Evolutionary conservation across 2,329 filamentous ascomycete species (phyloP).

Genomic region (Pyrenophora graminea): DNA sequence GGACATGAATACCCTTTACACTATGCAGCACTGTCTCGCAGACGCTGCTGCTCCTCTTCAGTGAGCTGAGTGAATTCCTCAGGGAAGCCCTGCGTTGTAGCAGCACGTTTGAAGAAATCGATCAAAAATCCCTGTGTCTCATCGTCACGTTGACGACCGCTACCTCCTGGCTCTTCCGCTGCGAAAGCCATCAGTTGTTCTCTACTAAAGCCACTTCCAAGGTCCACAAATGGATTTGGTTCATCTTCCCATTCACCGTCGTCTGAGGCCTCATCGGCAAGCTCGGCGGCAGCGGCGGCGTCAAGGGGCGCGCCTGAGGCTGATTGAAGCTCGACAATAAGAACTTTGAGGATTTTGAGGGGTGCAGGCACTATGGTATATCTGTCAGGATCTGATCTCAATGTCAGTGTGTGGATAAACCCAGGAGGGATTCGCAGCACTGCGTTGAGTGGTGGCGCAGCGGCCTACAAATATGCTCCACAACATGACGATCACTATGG

Average conservation of each 20-base stretch:
- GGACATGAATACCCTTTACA: background rate
- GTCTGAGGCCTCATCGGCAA: slow-evolving; percentile 70
- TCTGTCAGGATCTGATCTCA: slow-evolving; percentile 72
- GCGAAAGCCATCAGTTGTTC: slow-evolving; percentile 78
- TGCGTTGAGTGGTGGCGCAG: background rate
- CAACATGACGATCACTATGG: background rate
- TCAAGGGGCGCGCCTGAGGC: slow-evolving; percentile 70
- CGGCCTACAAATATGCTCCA: slow-evolving; percentile 1
- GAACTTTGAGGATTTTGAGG: slow-evolving; percentile 93
- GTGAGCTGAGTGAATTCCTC: slow-evolving; percentile 60
- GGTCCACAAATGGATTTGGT: slow-evolving; percentile 70
- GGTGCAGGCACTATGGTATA: slow-evolving; percentile 86
- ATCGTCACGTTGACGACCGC: slow-evolving; percentile 73
- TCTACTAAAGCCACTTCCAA: slow-evolving; percentile 61
- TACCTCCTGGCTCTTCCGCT: slow-evolving; percentile 54
- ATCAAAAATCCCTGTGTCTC: slow-evolving; percentile 85
- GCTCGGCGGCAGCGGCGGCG: slow-evolving; percentile 62
- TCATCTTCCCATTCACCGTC: slow-evolving; percentile 79
- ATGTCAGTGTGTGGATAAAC: slow-evolving; percentile 19
- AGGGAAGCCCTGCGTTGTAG: slow-evolving; percentile 58
- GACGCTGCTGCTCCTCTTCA: slow-evolving; percentile 58
- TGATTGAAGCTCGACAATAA: slow-evolving; percentile 87
- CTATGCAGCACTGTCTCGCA: slow-evolving; percentile 46
- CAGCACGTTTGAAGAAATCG: slow-evolving; percentile 73
- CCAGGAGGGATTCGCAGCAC: background rate